phyloP scores from a whole-genome alignment of 306 rosid genomes.

The Prosopis cineraria region DNA sequence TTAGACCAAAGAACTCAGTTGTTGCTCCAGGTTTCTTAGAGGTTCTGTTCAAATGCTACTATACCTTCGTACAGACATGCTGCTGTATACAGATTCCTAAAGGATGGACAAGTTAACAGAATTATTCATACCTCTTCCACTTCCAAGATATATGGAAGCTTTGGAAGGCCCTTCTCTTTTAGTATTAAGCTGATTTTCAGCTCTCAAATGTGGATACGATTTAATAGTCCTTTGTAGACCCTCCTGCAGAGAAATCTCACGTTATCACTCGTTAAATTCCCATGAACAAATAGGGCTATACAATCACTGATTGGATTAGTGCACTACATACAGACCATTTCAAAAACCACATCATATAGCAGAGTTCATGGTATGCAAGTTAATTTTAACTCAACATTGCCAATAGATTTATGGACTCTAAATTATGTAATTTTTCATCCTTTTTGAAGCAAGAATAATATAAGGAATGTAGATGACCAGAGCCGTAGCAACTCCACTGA shows the following conservation, averaged over 20 bases:
- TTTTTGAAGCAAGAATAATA: slow-evolving; percentile 22
- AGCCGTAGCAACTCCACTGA: slow-evolving; percentile 9
- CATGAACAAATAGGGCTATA: slow-evolving; percentile 26
- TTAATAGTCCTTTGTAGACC: slow-evolving; percentile 80
- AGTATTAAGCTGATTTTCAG: slow-evolving; percentile 51
- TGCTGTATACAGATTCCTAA: slow-evolving; percentile 7
- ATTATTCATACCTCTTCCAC: slow-evolving; percentile 69
- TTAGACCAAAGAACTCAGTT: slow-evolving; percentile 1
- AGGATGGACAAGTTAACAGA: neutral
- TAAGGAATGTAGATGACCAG: neutral
- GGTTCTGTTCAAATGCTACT: neutral
- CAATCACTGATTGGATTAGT: slow-evolving; percentile 17
- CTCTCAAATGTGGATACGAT: slow-evolving; percentile 79
- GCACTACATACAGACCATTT: slow-evolving; percentile 22
- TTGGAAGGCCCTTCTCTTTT: slow-evolving; percentile 84
- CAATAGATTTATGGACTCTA: slow-evolving; percentile 12
- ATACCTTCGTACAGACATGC: neutral
- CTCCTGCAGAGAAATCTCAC: slow-evolving; percentile 60
- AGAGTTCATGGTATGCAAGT: slow-evolving; percentile 24
- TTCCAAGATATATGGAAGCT: slow-evolving; percentile 77
- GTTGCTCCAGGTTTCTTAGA: slow-evolving; percentile 16
- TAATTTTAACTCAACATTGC: slow-evolving; percentile 12
- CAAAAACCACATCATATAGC: slow-evolving; percentile 26
- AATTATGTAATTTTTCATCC: slow-evolving; percentile 16
- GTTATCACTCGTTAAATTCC: neutral